Evolutionary conservation across 306 rosid genomes (phyloP).

Genomic region (Mimosa bimucronata): DNA sequence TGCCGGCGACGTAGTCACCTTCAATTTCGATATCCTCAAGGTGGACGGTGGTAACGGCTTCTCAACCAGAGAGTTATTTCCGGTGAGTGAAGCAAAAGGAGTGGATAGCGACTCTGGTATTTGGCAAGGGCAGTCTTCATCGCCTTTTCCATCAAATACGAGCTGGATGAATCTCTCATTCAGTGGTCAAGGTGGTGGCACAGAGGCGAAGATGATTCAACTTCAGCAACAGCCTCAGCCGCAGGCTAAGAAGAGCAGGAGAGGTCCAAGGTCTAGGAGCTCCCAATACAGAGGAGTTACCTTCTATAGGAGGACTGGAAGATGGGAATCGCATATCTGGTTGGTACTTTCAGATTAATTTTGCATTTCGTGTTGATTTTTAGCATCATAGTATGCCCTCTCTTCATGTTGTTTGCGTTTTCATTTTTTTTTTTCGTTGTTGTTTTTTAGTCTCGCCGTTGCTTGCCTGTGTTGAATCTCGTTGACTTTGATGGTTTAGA

Average conservation of each 20-base stretch:
- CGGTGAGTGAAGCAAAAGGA: slow-evolving; percentile 42
- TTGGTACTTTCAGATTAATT: slow-evolving; percentile 47
- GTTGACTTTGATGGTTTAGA: neutral
- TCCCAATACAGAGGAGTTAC: slow-evolving; percentile 98
- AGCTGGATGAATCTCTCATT: slow-evolving; percentile 67
- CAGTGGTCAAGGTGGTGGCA: slow-evolving; percentile 42
- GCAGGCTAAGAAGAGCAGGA: slow-evolving; percentile 76
- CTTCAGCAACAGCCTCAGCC: slow-evolving; percentile 49
- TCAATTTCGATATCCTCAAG: slow-evolving; percentile 78
- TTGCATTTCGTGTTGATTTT: neutral
- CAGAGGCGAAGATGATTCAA: slow-evolving; percentile 50
- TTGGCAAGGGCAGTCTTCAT: slow-evolving; percentile 56
- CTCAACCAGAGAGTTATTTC: slow-evolving; percentile 78
- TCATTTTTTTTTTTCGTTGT: neutral
- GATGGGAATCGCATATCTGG: slow-evolving; percentile 99
- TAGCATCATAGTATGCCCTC: neutral
- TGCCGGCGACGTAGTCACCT: slow-evolving; percentile 64
- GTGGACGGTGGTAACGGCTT: slow-evolving; percentile 49
- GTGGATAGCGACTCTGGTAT: slow-evolving; percentile 43
- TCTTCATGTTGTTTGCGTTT: neutral
- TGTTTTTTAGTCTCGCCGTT: neutral
- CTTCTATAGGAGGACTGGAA: slow-evolving; percentile 92
- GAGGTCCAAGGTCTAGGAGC: slow-evolving; percentile 99
- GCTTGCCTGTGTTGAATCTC: neutral
- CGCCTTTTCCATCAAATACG: slow-evolving; percentile 53